A percentile compares a stretch with the other conserved stretches of the same genome.
Conservation (phyloP, 305 asterid genomes). For the Fraxinus greggii region DNA sequence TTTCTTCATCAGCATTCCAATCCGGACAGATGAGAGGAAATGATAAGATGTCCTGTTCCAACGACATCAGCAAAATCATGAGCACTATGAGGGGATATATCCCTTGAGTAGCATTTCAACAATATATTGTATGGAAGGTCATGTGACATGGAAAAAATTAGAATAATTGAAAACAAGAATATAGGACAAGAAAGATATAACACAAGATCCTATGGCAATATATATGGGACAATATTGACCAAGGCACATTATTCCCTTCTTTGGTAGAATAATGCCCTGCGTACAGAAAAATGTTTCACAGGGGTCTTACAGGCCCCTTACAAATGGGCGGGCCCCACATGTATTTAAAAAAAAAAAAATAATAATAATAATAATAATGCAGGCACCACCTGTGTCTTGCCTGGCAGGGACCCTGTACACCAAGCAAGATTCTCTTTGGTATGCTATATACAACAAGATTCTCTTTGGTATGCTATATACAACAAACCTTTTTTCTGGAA, state of each 20-base stretch:
- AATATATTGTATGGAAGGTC: not conserved
- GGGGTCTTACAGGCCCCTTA: too few species aligned
- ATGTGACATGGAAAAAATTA: not conserved
- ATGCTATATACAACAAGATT: too few species aligned
- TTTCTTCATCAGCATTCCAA: slow-evolving; percentile 82
- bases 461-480: not conserved
- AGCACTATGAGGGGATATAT: slow-evolving; percentile 21
- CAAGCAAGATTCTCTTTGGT: too few species aligned
- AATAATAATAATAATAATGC: too few species aligned
- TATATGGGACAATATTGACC: not conserved
- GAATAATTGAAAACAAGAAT: not conserved
- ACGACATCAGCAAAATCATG: slow-evolving; percentile 24
- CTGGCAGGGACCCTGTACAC: too few species aligned
- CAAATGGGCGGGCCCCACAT: too few species aligned
- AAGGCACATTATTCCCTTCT: not conserved
- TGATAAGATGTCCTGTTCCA: slow-evolving; percentile 58
- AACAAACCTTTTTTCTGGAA: not conserved
- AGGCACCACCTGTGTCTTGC: too few species aligned
- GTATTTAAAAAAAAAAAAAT: too few species aligned
- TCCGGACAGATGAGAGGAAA: slow-evolving; percentile 77
- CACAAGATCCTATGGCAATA: slow-evolving; percentile 17
- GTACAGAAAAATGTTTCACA: too few species aligned
- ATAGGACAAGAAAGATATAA: not conserved
- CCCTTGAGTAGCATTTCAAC: slow-evolving; percentile 2
- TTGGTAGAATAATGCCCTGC: too few species aligned